Conservation (phyloP, 2,329 filamentous ascomycete species). For the Phaeosphaeria sp. region DNA sequence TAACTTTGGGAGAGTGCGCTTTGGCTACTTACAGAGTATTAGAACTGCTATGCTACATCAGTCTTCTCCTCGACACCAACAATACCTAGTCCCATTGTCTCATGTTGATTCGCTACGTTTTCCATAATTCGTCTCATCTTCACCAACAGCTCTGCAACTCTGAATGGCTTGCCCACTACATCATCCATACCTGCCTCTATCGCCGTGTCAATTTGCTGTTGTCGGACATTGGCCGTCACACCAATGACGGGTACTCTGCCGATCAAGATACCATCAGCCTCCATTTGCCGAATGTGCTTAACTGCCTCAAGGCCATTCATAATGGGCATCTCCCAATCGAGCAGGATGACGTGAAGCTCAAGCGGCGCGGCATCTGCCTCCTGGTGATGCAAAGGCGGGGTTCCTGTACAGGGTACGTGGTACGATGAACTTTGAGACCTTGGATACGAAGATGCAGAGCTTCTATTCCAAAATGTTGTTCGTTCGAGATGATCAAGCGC, state of each 20-base stretch:
- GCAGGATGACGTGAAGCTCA: constrained; percentile 31
- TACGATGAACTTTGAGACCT: constrained; percentile 58
- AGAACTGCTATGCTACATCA: not conserved
- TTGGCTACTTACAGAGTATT: too few species aligned
- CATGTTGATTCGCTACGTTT: not conserved
- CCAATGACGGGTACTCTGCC: constrained; percentile 39
- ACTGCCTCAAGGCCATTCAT: constrained; percentile 42
- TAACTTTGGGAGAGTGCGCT: too few species aligned
- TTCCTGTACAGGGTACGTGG: constrained; percentile 10
- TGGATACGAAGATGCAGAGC: not conserved
- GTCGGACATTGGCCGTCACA: constrained; percentile 45
- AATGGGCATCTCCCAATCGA: constrained; percentile 45
- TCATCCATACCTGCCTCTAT: constrained; percentile 45
- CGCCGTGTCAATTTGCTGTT: constrained; percentile 36
- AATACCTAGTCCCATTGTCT: not conserved
- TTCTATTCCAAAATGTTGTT: constrained; percentile 32
- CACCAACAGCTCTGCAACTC: constrained; percentile 31
- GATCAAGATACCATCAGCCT: constrained; percentile 24
- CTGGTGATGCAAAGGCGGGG: not conserved
- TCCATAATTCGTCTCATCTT: constrained; percentile 27
- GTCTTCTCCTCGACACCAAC: not conserved
- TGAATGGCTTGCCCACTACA: constrained; percentile 80
- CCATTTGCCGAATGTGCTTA: constrained; percentile 31
- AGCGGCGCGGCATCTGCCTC: constrained; percentile 7
- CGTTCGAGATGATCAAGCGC: constrained; percentile 42